These are phyloP conservation scores for Chytriomyces sp. DNA, from an alignment of 192 early-diverging fungal genomes.

Conservation along the genomic window DNA sequence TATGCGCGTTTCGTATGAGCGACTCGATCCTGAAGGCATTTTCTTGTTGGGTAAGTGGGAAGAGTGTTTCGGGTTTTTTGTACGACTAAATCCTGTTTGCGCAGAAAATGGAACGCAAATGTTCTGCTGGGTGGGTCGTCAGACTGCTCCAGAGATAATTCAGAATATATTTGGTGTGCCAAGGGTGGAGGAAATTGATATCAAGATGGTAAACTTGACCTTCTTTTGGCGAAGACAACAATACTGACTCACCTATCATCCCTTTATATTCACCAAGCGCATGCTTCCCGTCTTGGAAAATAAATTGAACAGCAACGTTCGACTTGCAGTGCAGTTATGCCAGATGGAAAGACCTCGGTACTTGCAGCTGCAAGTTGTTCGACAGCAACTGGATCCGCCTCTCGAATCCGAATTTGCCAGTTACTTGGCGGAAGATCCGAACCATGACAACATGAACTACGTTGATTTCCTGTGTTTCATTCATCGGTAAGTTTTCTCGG, in stretches of 20 bases:
- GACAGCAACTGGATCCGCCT: constrained; percentile 81
- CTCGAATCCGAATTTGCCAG: constrained; percentile 79
- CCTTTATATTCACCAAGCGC: constrained; percentile 48
- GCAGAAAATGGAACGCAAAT: constrained; percentile 78
- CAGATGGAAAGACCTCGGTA: constrained; percentile 69
- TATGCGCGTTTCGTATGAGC: constrained; percentile 75
- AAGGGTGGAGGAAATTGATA: constrained; percentile 73
- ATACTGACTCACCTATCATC: constrained; percentile 24
- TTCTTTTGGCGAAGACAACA: not conserved
- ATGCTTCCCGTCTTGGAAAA: constrained; percentile 74
- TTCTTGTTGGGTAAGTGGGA: constrained; percentile 74
- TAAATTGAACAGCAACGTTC: constrained; percentile 64
- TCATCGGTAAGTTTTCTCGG: constrained; percentile 63
- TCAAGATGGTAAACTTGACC: constrained; percentile 57
- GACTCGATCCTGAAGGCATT: constrained; percentile 75
- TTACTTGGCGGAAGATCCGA: constrained; percentile 86
- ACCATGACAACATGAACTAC: constrained; percentile 85
- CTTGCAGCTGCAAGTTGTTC: constrained; percentile 73
- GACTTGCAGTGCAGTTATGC: constrained; percentile 67
- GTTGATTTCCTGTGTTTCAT: constrained; percentile 90
- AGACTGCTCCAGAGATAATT: constrained; percentile 66
- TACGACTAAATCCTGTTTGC: not conserved
- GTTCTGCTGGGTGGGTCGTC: constrained; percentile 87
- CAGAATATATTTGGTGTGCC: constrained; percentile 81
- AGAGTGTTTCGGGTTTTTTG: not conserved